A percentile compares a stretch with the other conserved stretches of the same genome.
phyloP scores from a whole-genome alignment of 371 early-diverging fungal species.

The Zopfochytrium polystomum region DNA sequence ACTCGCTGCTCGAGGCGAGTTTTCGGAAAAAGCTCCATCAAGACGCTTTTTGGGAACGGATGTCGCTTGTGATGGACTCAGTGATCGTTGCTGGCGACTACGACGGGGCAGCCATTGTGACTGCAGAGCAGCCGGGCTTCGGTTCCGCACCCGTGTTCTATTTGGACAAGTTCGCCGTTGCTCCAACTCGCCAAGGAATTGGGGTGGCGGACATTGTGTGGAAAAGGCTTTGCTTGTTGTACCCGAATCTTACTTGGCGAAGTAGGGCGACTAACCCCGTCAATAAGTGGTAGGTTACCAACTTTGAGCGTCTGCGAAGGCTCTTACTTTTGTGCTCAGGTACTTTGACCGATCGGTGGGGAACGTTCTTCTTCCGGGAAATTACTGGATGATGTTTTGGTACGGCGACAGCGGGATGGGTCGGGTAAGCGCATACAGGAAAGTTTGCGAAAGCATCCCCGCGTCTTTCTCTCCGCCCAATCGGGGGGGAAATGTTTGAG shows the following conservation, averaged over 20 bases:
- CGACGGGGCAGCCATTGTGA: conserved; percentile 72
- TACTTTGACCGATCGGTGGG: conserved; percentile 88
- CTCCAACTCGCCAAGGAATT: conserved; percentile 82
- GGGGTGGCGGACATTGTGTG: conserved; percentile 92
- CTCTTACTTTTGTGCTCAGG: conserved; percentile 11
- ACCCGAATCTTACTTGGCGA: conserved; percentile 78
- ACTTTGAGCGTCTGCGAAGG: background rate
- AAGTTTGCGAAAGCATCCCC: conserved; percentile 46
- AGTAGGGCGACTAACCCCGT: conserved; percentile 84
- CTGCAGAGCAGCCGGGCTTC: conserved; percentile 46
- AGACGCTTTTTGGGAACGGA: conserved; percentile 60
- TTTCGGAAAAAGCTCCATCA: conserved; percentile 67
- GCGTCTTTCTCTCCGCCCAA: conserved; percentile 39
- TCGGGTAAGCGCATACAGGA: conserved; percentile 37
- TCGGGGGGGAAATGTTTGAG: too few relatives aligned
- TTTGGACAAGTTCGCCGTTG: conserved; percentile 90
- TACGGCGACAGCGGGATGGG: conserved; percentile 58
- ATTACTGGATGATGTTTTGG: conserved; percentile 77
- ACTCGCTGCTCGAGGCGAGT: conserved; percentile 67
- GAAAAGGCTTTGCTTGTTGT: conserved; percentile 69
- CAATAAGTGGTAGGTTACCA: conserved; percentile 69
- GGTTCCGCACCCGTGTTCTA: conserved; percentile 47
- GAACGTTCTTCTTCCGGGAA: conserved; percentile 58
- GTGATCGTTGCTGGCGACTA: conserved; percentile 89
- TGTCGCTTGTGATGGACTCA: conserved; percentile 45